Evolutionary conservation across 1,139 yeast species (phyloP).

Genomic region (Scheffersomyces cryptocercus): DNA sequence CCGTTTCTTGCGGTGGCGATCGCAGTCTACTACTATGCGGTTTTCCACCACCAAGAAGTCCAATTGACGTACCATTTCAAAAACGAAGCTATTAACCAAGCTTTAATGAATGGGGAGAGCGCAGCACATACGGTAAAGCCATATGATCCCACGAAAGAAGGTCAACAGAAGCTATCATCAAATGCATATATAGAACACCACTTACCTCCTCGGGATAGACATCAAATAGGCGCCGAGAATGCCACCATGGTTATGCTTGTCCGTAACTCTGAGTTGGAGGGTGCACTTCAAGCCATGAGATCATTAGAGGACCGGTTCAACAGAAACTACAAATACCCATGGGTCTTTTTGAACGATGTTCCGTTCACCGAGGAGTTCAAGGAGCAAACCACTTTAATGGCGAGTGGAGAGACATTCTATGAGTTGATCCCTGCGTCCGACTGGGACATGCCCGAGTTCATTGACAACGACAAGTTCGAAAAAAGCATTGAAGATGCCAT

Average conservation of each 20-base stretch:
- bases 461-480: constrained; percentile 30
- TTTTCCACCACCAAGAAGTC: constrained; percentile 1
- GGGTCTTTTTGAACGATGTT: constrained; percentile 49
- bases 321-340: constrained; percentile 44
- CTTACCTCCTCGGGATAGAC: constrained; percentile 29
- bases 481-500: constrained; percentile 24
- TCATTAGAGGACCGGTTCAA: constrained; percentile 51
- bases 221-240: constrained; percentile 47
- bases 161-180: constrained; percentile 38
- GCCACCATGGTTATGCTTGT: constrained; percentile 53
- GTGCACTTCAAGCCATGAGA: constrained; percentile 44
- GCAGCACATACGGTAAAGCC: background rate
- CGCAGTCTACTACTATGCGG: constrained; percentile 8
- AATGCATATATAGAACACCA: constrained; percentile 41
- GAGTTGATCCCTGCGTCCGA: constrained; percentile 44
- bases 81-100: background rate
- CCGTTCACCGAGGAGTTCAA: constrained; percentile 43
- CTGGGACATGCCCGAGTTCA: constrained; percentile 45
- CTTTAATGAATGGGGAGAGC: background rate
- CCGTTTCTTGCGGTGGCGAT: constrained; percentile 3
- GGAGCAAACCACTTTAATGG: constrained; percentile 74
- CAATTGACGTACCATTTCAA: too few relatives aligned
- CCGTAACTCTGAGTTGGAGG: constrained; percentile 41
- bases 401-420: constrained; percentile 66
- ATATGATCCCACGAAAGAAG: constrained; percentile 9